These are phyloP conservation scores for Potentilla sterilis DNA, from an alignment of 306 rosid species.

Conservation along the genomic window DNA sequence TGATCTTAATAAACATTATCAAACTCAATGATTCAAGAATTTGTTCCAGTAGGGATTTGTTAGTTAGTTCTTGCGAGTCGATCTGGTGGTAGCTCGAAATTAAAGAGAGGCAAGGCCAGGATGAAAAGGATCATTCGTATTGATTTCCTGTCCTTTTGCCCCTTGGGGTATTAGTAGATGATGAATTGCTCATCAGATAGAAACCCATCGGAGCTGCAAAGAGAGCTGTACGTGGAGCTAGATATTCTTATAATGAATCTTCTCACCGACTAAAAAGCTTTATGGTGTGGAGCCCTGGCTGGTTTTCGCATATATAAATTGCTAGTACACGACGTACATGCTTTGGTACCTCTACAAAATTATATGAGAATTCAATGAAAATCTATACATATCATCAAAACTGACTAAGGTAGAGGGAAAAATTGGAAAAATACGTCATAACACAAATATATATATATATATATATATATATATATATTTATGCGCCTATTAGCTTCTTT, in stretches of 20 bases:
- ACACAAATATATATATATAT: too few species aligned
- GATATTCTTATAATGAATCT: not conserved
- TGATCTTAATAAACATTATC: not conserved
- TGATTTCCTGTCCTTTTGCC: not conserved
- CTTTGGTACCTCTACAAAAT: not conserved
- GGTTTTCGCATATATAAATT: not conserved
- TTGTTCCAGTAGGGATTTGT: not conserved
- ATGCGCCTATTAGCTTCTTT: too few species aligned
- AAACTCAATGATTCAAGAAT: not conserved
- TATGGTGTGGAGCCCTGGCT: constrained; percentile 3
- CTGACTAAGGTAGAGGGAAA: too few species aligned
- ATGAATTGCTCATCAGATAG: not conserved
- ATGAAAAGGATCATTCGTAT: not conserved
- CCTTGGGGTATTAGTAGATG: not conserved
- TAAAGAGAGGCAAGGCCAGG: not conserved
- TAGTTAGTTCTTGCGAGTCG: not conserved
- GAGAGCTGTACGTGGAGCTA: too few species aligned
- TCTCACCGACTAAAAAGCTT: not conserved
- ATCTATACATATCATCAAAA: too few species aligned
- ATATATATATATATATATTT: too few species aligned
- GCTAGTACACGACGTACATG: not conserved
- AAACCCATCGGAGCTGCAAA: not conserved
- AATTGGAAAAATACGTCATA: too few species aligned
- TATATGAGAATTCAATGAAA: too few species aligned
- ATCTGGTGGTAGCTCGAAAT: not conserved